Base-by-base conservation (phyloP, 2,329 filamentous ascomycete species). In the Alternaria sp. region DNA sequence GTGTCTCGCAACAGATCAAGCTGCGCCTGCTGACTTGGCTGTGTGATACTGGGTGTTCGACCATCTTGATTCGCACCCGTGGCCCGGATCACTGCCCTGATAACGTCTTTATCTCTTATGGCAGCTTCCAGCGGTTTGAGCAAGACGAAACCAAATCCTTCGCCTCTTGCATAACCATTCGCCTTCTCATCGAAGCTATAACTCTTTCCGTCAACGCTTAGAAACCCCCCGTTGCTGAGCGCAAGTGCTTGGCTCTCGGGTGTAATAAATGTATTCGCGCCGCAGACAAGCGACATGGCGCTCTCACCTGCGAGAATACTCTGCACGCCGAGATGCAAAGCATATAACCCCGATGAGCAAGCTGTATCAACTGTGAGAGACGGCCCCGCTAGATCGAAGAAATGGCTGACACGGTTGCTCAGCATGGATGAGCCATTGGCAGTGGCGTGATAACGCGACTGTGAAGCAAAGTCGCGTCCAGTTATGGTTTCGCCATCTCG, bases 111-210 rank as follows among this genome's bases (percentile, higher is more conserved):
- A 49, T 71, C 69, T 9, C 34, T 38, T 2, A 54, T 3, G 1
- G 58, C 58, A 4, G 25, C 30, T 16, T 41, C 34, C n/a, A 60
- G 58, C 1, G 52, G 59, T 34, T 73, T 74, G 10, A 74, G 89
- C 89, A 89, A 69, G 18, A 88, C 72, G 2, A 89, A 66, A 81
- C 86, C 25, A 85, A 79, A 1, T 0, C 87, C 88, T 65, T 90
- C 88, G 0, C 87, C 88, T 28, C 88, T 81, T 0, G 84, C 87
- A 67, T 90, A 91, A 0, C 89, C 89, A 59, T 86, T 85, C 25
- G 86, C 88, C 18, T 46, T 43, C 16, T 16, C 44, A 28, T 57
- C 53, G 18, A 58, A 59, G 30, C 43, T 49, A 18, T 49, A 59
- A 20, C 41, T 43, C 20, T 44, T 44, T 16, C 57, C 50, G 18